Percentiles rank a stretch among this genome's conserved stretches.
Conservation (phyloP, 257 asterid genomes). For the Salvia hispanica region DNA sequence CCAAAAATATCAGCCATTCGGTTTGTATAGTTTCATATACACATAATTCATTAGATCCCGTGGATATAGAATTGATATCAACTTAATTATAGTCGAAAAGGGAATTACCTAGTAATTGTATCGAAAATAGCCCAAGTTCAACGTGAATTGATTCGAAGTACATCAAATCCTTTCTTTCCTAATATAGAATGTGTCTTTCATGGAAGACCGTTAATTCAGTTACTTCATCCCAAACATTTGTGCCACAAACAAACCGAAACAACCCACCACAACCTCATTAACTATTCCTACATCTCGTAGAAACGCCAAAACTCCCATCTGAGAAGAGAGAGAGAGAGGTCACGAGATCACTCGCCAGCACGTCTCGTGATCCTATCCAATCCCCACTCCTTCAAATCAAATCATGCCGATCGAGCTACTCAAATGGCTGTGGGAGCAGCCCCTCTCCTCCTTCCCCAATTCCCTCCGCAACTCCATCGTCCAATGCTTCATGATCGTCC, state of each 20-base stretch:
- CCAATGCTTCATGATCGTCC: constrained; percentile 68
- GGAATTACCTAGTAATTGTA: too few species aligned
- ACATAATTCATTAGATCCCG: too few species aligned
- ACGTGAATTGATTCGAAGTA: too few species aligned
- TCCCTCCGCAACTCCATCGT: constrained; percentile 59
- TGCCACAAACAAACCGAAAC: constrained; percentile 20
- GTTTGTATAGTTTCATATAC: too few species aligned
- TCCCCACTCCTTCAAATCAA: constrained; percentile 7
- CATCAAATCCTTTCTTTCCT: not conserved
- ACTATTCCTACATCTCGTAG: not conserved
- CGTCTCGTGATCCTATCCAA: constrained; percentile 59
- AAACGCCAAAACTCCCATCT: constrained; percentile 1
- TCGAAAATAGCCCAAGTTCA: too few species aligned
- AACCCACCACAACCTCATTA: constrained; percentile 32
- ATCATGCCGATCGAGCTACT: constrained; percentile 31
- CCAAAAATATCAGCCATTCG: too few species aligned
- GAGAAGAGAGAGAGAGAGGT: constrained; percentile 38
- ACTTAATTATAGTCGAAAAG: too few species aligned
- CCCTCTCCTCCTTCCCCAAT: constrained; percentile 50
- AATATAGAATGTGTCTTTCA: not conserved
- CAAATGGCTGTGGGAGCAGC: constrained; percentile 43
- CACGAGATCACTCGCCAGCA: constrained; percentile 54
- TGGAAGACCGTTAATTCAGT: constrained; percentile 50
- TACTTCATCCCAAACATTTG: constrained; percentile 25
- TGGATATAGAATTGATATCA: too few species aligned